Evolutionary conservation across 2,329 filamentous ascomycete species (phyloP).

Genomic region (Madurella fahalii): DNA sequence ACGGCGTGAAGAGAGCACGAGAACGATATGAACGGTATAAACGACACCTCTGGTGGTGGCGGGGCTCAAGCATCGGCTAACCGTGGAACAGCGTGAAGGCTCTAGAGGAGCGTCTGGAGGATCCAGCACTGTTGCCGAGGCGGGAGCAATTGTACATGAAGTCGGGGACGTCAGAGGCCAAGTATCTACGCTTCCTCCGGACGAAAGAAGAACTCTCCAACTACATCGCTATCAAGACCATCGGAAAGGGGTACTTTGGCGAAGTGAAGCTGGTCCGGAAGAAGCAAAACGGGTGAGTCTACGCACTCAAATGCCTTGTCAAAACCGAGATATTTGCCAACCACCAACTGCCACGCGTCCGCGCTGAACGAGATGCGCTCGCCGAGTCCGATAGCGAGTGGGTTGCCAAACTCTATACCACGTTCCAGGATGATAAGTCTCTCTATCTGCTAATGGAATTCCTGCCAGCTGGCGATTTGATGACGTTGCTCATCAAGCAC

Average conservation of each 20-base stretch:
- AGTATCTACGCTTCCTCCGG: constrained; percentile 87
- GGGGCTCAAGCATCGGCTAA: background rate
- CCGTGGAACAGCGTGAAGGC: constrained; percentile 68
- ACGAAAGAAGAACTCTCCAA: constrained; percentile 91
- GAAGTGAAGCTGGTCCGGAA: constrained; percentile 97
- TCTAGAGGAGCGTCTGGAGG: constrained; percentile 76
- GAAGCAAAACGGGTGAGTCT: constrained; percentile 93
- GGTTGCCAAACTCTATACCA: constrained; percentile 97
- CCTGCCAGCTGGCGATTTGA: constrained; percentile 92
- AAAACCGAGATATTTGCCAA: constrained; percentile 99
- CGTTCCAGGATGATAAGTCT: constrained; percentile 93
- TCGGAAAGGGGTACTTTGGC: constrained; percentile 96
- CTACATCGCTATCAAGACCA: constrained; percentile 94
- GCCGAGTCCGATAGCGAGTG: constrained; percentile 97
- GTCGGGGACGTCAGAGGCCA: constrained; percentile 79
- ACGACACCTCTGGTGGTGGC: background rate
- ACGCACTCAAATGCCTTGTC: constrained; percentile 95
- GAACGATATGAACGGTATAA: constrained; percentile 85
- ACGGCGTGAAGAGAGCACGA: constrained; percentile 89
- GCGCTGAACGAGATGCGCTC: constrained; percentile 93
- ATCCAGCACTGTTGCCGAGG: constrained; percentile 61
- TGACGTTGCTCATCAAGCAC: constrained; percentile 99
- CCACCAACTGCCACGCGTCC: constrained; percentile 93
- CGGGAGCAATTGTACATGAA: constrained; percentile 46
- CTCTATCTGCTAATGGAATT: constrained; percentile 99